These are phyloP conservation scores for Chlorella sp. DNA, from an alignment of 139 green algal genomes.

Conservation along the genomic window DNA sequence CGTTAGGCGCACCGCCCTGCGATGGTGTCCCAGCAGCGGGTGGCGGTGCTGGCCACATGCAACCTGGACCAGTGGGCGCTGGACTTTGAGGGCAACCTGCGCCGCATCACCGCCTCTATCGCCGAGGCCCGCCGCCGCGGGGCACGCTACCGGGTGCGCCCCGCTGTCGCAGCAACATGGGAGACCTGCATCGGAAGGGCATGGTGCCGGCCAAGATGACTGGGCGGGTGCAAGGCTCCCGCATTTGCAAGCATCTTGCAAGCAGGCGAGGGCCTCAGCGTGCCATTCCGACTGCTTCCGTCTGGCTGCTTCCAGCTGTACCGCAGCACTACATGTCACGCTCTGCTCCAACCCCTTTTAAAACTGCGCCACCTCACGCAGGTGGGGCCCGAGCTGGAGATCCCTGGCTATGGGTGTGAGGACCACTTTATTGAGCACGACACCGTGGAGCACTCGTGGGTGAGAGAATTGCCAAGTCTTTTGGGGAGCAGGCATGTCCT, in stretches of 20 bases:
- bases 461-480: too few species aligned
- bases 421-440: constrained; percentile 97
- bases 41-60: constrained; percentile 86
- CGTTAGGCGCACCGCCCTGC: neutral
- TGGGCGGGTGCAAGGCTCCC: too few species aligned
- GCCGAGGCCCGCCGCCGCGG: constrained; percentile 65
- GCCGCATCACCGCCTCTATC: constrained; percentile 84
- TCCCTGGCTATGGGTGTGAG: constrained; percentile 98
- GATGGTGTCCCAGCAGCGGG: constrained; percentile 29
- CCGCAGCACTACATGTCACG: too few species aligned
- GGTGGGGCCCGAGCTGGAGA: constrained; percentile 95
- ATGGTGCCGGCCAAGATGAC: too few species aligned
- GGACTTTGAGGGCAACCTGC: constrained; percentile 96
- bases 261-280: too few species aligned
- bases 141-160: constrained; percentile 80
- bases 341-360: too few species aligned
- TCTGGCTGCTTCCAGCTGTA: too few species aligned
- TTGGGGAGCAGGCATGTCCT: too few species aligned
- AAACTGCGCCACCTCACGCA: neutral
- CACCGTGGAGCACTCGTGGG: constrained; percentile 92
- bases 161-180: neutral
- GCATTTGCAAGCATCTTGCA: too few species aligned
- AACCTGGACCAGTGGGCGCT: constrained; percentile 98
- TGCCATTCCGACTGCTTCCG: too few species aligned
- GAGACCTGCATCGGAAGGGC: too few species aligned